Evolutionary conservation across 164 flowering plant species (phyloP).

Genomic region (Paratinospora sagittata): DNA sequence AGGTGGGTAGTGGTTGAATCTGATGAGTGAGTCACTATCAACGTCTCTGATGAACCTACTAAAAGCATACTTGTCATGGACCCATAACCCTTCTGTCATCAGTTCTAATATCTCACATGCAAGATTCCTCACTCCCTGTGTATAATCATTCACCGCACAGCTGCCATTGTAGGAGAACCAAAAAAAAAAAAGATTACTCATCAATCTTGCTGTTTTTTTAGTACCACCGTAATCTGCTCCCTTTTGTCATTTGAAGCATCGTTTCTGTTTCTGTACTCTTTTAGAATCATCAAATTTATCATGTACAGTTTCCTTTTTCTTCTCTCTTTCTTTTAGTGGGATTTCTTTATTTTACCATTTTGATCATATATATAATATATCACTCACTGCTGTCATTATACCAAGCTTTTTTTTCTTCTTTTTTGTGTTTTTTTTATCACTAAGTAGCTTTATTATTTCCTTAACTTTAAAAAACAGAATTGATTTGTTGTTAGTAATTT

Average conservation of each 20-base stretch:
- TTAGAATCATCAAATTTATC: background rate
- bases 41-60: constrained; percentile 55
- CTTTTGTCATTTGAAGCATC: background rate
- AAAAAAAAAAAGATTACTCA: background rate
- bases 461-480: no score
- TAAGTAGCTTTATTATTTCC: no score
- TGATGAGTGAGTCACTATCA: constrained; percentile 60
- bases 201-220: background rate
- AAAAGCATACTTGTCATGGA: constrained; percentile 35
- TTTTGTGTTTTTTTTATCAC: background rate
- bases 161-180: no score
- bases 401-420: background rate
- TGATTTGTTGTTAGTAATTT: no score
- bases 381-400: background rate
- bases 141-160: constrained; percentile 46
- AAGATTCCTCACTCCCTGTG: constrained; percentile 39
- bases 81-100: constrained; percentile 50
- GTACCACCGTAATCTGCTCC: background rate
- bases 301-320: background rate
- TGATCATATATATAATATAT: no score
- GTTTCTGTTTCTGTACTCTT: constrained; percentile 1
- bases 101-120: constrained; percentile 59
- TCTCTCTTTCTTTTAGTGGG: background rate
- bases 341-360: background rate
- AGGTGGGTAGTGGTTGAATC: constrained; percentile 80